Base-by-base conservation (phyloP, 2,329 filamentous ascomycete genomes). In the Pseudogymnoascus sp. region DNA sequence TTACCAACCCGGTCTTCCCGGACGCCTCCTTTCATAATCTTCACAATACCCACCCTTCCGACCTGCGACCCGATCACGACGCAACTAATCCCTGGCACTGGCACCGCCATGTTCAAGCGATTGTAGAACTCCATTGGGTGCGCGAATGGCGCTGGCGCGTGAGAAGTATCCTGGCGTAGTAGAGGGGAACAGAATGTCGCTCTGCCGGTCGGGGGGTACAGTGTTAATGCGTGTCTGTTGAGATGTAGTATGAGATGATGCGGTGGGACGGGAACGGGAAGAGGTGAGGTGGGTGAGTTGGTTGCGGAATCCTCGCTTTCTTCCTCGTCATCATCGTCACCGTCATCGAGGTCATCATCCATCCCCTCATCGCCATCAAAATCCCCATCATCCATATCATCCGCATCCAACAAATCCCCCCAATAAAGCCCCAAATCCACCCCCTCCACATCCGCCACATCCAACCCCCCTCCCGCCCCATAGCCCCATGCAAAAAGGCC, bases 41-140 rank as follows among this genome's bases (percentile, higher is more conserved):
- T 81, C 62, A 89, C 71, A 2, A 93, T 76, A 1, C 82, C 80
- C 0, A 85, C 88, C 7, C 85, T 80, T 0, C 90, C 90, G 59
- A 81, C 82, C n/a, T 86, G 81, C 10, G 86, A 87, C 0, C 82
- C 90, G 1, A 87, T 76, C 2, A 90, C 77, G 7, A 92, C 81
- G 12, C 92, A 77, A n/a, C 81, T 86, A 1, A 95, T 77, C 68
- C 90, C 86, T 0, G 87, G 87, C 1, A 93, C 84, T 61, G 86
- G 80, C 0, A 81, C 76, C 39, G 85, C 74, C 79, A 89, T 85
- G 74, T 82, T 86, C 21, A 90, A 74, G 2, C 85, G 80, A 67
- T 86, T 79, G 45, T 76, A 74, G 26, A 71, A 68, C 3, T 51
- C 45, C 45, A 51, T 51, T 3, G 45, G 45, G 23, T 51, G 45